A percentile compares a stretch with the other conserved stretches of the same genome.
Evolutionary conservation across 2,329 filamentous ascomycete species (phyloP).

Genomic region (Colletotrichum shisoi): DNA sequence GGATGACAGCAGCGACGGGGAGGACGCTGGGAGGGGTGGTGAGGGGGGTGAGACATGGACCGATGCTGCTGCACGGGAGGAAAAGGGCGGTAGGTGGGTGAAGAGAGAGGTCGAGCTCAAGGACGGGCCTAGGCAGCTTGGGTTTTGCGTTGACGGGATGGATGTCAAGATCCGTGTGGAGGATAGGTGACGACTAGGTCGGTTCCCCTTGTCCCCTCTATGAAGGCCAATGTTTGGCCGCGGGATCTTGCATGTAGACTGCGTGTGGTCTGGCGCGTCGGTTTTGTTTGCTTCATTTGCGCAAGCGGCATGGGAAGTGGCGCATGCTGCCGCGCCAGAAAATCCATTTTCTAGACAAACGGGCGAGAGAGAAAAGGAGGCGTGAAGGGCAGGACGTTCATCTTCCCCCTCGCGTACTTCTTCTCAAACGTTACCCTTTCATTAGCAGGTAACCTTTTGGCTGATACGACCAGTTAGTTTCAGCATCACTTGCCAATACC

Average conservation of each 20-base stretch:
- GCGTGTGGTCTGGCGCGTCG: neutral
- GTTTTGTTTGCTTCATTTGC: slow-evolving; percentile 9
- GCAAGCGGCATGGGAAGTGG: slow-evolving; percentile 6
- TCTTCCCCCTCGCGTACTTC: neutral
- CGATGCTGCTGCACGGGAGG: slow-evolving; percentile 15
- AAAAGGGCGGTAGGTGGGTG: slow-evolving; percentile 68
- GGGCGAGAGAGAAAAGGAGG: neutral
- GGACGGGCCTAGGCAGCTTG: slow-evolving; percentile 81
- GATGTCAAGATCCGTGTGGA: slow-evolving; percentile 78
- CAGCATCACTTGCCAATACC: neutral
- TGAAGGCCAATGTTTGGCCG: neutral
- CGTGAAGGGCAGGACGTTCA: neutral
- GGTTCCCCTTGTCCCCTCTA: no score
- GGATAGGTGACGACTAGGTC: slow-evolving; percentile 44
- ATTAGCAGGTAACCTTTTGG: no score
- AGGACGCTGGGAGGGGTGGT: slow-evolving; percentile 47
- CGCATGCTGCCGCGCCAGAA: slow-evolving; percentile 23
- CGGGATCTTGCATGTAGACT: slow-evolving; percentile 15
- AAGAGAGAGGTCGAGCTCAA: slow-evolving; percentile 81
- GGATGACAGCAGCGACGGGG: slow-evolving; percentile 62
- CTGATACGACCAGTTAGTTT: neutral
- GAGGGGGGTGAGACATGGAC: slow-evolving; percentile 41
- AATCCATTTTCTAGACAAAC: slow-evolving; percentile 10
- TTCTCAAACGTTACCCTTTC: neutral
- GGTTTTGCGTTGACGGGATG: slow-evolving; percentile 79